These are phyloP conservation scores for Phaeoacremonium minimum DNA, from an alignment of 2,329 filamentous ascomycete genomes.

Conservation along the genomic window DNA sequence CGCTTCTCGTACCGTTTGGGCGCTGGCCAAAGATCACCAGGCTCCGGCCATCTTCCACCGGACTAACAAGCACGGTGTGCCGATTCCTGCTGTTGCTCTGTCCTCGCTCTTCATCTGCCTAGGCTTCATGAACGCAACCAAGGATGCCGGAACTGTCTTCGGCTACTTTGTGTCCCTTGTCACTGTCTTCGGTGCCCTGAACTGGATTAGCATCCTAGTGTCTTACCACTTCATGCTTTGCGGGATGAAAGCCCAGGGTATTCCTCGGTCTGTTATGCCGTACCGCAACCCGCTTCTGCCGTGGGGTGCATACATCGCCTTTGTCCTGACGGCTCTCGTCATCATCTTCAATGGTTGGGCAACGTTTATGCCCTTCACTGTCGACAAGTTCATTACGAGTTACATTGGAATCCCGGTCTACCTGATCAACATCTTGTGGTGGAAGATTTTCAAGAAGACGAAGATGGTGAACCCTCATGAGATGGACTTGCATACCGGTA, in stretches of 20 bases:
- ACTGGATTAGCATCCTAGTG: constrained; percentile 35
- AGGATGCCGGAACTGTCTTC: constrained; percentile 21
- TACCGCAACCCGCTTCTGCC: constrained; percentile 33
- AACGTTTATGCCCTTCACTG: constrained; percentile 40
- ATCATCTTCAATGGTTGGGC: constrained; percentile 55
- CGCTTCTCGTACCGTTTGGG: constrained; percentile 33
- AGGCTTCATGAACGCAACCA: constrained; percentile 24
- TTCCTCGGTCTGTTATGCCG: constrained; percentile 25
- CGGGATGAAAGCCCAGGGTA: constrained; percentile 30
- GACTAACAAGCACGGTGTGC: constrained; percentile 30
- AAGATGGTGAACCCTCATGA: constrained; percentile 46
- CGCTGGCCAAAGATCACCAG: constrained; percentile 32
- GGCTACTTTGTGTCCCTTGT: constrained; percentile 35
- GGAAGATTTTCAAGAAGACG: constrained; percentile 58
- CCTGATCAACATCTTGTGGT: constrained; percentile 58
- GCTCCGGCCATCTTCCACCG: constrained; percentile 28
- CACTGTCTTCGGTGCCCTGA: constrained; percentile 36
- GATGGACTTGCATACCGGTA: constrained; percentile 51
- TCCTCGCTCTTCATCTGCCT: constrained; percentile 30
- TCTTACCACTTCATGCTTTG: constrained; percentile 33
- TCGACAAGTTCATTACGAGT: constrained; percentile 60
- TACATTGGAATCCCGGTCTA: constrained; percentile 32
- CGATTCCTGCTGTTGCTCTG: constrained; percentile 29
- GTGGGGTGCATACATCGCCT: constrained; percentile 28
- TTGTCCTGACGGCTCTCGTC: constrained; percentile 28